These are phyloP conservation scores for Arthroderma sp. DNA, from an alignment of 2,329 filamentous ascomycete genomes.

Conservation along the genomic window DNA sequence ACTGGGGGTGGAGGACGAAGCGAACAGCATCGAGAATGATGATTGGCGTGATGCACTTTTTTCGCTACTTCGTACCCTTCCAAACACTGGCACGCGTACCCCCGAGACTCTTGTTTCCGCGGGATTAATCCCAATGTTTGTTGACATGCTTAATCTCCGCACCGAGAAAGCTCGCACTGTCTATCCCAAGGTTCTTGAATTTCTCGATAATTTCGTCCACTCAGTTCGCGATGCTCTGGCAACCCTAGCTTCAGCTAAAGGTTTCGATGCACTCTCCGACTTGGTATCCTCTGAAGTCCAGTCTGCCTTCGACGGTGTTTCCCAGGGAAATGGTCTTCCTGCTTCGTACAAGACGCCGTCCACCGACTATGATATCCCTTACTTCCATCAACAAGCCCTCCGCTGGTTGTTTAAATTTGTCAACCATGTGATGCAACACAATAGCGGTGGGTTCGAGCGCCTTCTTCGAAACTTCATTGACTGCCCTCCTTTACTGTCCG, in stretches of 20 bases:
- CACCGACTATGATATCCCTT: slow-evolving; percentile 88
- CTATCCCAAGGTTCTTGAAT: slow-evolving; percentile 70
- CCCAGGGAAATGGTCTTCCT: slow-evolving; percentile 58
- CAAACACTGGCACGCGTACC: slow-evolving; percentile 55
- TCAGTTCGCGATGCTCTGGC: slow-evolving; percentile 73
- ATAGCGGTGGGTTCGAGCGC: slow-evolving; percentile 73
- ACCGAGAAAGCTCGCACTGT: slow-evolving; percentile 71
- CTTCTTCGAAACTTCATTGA: slow-evolving; percentile 87
- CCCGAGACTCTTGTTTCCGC: slow-evolving; percentile 77
- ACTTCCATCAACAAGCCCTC: slow-evolving; percentile 82
- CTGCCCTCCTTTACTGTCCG: slow-evolving; percentile 68
- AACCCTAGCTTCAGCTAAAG: slow-evolving; percentile 66
- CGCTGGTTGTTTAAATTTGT: slow-evolving; percentile 94
- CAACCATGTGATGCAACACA: slow-evolving; percentile 82
- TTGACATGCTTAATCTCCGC: slow-evolving; percentile 74
- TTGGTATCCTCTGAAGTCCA: slow-evolving; percentile 69
- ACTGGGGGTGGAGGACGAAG: slow-evolving; percentile 50
- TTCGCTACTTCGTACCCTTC: slow-evolving; percentile 70
- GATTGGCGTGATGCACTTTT: slow-evolving; percentile 88
- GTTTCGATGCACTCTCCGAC: slow-evolving; percentile 81
- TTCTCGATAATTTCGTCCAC: slow-evolving; percentile 80
- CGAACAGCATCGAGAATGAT: slow-evolving; percentile 54
- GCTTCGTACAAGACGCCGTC: slow-evolving; percentile 60
- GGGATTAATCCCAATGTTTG: slow-evolving; percentile 76
- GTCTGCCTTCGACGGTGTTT: slow-evolving; percentile 52